Evolutionary conservation across 192 early-diverging fungal species (phyloP).

Genomic region (Backusella tarrabulga): DNA sequence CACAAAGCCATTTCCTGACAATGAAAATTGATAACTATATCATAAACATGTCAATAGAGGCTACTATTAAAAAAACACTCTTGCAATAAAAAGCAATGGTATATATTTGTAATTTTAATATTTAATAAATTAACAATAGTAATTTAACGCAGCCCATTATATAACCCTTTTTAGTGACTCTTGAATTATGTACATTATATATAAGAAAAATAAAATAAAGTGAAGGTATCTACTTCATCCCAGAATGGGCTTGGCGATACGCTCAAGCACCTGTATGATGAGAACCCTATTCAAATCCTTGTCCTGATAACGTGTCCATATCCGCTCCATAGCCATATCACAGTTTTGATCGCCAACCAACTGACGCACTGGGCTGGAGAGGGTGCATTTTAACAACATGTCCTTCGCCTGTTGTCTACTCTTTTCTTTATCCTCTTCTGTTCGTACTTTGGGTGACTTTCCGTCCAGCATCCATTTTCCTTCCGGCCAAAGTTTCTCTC

Average conservation of each 20-base stretch:
- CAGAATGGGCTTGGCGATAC: constrained; percentile 21
- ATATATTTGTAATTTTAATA: not conserved
- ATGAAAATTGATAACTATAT: too few species aligned
- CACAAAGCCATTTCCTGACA: too few species aligned
- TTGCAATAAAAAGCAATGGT: not conserved
- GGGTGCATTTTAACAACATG: constrained; percentile 15
- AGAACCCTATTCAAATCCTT: constrained; percentile 29
- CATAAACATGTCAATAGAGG: not conserved
- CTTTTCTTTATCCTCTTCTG: constrained; percentile 26
- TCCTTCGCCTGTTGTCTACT: constrained; percentile 22
- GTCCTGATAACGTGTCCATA: constrained; percentile 30
- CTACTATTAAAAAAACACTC: not conserved
- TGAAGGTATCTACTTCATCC: constrained; percentile 2
- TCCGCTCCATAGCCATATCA: constrained; percentile 25
- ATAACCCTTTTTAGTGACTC: not conserved
- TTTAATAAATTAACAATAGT: not conserved
- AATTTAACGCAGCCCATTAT: not conserved
- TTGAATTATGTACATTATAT: not conserved
- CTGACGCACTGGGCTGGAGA: constrained; percentile 26
- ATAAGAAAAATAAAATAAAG: not conserved
- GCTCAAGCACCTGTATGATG: constrained; percentile 33
- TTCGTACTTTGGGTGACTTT: not conserved
- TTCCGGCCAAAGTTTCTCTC: constrained; percentile 32
- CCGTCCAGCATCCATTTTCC: constrained; percentile 11
- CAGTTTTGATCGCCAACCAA: constrained; percentile 39